A percentile compares a stretch with the other conserved stretches of the same genome.
Conservation (phyloP, 2,329 filamentous ascomycete genomes). For the Sphaerostilbella broomeana region DNA sequence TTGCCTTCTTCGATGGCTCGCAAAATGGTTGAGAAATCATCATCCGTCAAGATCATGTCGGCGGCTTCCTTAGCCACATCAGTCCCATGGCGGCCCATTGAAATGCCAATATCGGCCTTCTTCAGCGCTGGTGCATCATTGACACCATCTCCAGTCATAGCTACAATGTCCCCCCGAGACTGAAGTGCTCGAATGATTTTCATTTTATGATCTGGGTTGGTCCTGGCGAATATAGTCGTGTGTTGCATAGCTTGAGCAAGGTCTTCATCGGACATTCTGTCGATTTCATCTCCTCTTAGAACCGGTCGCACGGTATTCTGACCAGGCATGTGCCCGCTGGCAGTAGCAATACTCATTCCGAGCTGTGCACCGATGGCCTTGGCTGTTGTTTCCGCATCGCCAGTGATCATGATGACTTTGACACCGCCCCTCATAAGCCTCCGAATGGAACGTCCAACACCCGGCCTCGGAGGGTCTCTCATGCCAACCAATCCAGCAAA, state of each 20-base stretch:
- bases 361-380: conserved; percentile 89
- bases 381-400: conserved; percentile 90
- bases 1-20: conserved; percentile 97
- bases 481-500: conserved; percentile 94
- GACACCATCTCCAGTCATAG: conserved; percentile 97
- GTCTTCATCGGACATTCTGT: conserved; percentile 80
- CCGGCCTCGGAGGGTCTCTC: conserved; percentile 90
- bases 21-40: conserved; percentile 86
- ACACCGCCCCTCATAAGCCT: conserved; percentile 90
- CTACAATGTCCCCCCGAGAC: conserved; percentile 88
- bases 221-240: conserved; percentile 92
- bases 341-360: conserved; percentile 74
- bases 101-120: conserved; percentile 95
- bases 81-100: conserved; percentile 90
- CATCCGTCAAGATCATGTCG: conserved; percentile 88
- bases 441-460: conserved; percentile 82
- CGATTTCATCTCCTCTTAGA: conserved; percentile 84
- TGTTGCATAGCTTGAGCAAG: conserved; percentile 78
- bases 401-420: conserved; percentile 98
- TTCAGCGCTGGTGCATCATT: conserved; percentile 96
- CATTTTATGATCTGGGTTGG: conserved; percentile 95
- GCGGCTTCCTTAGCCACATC: conserved; percentile 95
- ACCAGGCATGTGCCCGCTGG: conserved; percentile 45
- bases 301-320: conserved; percentile 63
- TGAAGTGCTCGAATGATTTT: conserved; percentile 93